These are phyloP conservation scores for Blechomonas ayalai DNA, from an alignment of 208 protist genomes.

Conservation along the genomic window DNA sequence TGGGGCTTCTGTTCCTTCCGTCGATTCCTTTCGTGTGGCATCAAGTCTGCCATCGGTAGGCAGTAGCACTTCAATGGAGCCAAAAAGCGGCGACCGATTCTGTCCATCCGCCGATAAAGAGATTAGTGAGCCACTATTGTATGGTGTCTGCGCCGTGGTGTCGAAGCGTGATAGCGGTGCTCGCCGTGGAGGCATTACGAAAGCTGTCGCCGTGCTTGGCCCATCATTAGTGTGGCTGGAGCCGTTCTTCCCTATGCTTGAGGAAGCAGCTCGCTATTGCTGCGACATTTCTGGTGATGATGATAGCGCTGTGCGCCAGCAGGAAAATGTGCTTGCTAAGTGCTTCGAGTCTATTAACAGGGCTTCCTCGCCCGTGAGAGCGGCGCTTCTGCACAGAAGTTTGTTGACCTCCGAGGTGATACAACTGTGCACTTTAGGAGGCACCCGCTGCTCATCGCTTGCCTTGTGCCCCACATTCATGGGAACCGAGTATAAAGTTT, in stretches of 20 bases:
- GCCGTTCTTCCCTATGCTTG: slow-evolving; percentile 59
- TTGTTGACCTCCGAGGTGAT: slow-evolving; percentile 26
- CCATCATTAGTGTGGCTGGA: slow-evolving; percentile 63
- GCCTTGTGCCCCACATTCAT: no score
- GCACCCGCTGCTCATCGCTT: slow-evolving; percentile 33
- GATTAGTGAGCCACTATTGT: slow-evolving; percentile 27
- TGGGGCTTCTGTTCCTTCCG: no score
- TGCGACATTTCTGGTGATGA: slow-evolving; percentile 51
- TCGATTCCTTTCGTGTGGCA: no score
- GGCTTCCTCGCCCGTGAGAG: slow-evolving; percentile 13
- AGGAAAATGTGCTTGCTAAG: slow-evolving; percentile 38
- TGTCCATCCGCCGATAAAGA: no score
- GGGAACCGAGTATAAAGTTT: slow-evolving; percentile 27
- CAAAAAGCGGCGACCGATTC: no score
- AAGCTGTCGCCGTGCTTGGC: slow-evolving; percentile 63
- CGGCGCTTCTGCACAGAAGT: slow-evolving; percentile 13
- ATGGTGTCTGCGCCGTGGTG: slow-evolving; percentile 65
- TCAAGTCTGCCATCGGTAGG: no score
- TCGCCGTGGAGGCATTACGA: slow-evolving; percentile 70
- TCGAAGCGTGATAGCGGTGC: slow-evolving; percentile 49
- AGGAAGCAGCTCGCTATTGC: slow-evolving; percentile 59
- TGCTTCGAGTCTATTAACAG: slow-evolving; percentile 49
- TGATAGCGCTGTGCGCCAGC: slow-evolving; percentile 34
- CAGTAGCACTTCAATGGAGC: no score
- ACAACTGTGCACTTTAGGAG: slow-evolving; percentile 22